Evolutionary conservation across 805 yeast species (phyloP).

Genomic region (Starmerella etchellsii): DNA sequence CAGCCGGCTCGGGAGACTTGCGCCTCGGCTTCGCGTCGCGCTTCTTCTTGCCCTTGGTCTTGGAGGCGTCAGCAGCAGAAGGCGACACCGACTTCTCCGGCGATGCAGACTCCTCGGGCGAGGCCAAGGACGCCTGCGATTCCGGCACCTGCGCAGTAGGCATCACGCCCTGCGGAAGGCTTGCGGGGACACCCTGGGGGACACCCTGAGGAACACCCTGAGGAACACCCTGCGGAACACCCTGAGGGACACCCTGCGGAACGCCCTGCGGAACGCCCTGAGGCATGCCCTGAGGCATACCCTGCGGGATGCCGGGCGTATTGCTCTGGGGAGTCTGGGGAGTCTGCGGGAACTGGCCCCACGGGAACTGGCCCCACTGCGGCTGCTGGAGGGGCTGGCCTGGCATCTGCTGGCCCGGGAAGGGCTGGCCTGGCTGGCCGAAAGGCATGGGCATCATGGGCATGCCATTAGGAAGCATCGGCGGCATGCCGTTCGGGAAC

Average conservation of each 20-base stretch:
- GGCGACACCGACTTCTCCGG: no score
- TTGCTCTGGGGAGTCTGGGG: no score
- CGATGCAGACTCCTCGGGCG: not conserved
- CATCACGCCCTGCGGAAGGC: no score
- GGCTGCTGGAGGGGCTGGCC: conserved; percentile 1
- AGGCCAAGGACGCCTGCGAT: not conserved
- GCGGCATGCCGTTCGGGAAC: conserved; percentile 1
- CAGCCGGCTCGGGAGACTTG: no score
- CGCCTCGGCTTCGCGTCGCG: no score
- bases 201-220: not conserved
- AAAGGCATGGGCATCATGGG: conserved; percentile 1
- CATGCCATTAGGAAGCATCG: conserved; percentile 1
- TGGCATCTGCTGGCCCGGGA: conserved; percentile 1
- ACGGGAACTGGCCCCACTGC: not conserved
- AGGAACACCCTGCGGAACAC: not conserved
- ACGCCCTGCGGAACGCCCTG: no score
- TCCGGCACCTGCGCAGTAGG: no score
- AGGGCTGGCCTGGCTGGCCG: not conserved
- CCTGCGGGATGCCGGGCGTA: no score
- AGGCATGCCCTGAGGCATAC: no score
- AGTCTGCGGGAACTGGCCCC: no score
- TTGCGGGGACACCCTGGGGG: not conserved
- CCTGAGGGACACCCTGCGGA: not conserved
- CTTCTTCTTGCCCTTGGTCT: no score
- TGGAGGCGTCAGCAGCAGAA: no score